Percentiles rank a stretch among this genome's conserved stretches.
These are phyloP conservation scores for Orbilia brochopaga DNA, from an alignment of 2,329 filamentous ascomycete genomes.

Conservation along the genomic window DNA sequence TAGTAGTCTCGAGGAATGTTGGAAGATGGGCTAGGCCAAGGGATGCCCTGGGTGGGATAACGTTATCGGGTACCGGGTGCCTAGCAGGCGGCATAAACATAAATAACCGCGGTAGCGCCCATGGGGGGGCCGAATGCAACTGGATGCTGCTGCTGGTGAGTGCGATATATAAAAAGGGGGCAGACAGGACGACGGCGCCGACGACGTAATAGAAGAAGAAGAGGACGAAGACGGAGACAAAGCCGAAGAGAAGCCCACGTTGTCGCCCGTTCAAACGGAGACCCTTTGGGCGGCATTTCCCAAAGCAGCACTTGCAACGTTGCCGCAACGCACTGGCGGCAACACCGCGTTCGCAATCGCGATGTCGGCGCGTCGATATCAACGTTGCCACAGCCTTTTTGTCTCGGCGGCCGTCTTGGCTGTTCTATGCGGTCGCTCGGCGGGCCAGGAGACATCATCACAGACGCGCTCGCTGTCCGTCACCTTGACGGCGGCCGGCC, in stretches of 20 bases:
- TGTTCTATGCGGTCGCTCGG: not conserved
- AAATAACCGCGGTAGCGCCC: too few relatives aligned
- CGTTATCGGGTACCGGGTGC: too few relatives aligned
- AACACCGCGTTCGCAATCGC: not conserved
- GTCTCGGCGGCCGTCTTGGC: not conserved
- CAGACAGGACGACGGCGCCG: too few relatives aligned
- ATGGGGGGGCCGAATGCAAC: too few relatives aligned
- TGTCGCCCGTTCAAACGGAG: not conserved
- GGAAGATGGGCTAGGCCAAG: too few relatives aligned
- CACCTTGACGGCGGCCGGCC: conserved; percentile 22
- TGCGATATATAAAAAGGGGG: too few relatives aligned
- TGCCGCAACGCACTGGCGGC: not conserved
- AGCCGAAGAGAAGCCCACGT: not conserved
- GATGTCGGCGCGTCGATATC: not conserved
- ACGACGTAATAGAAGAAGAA: too few relatives aligned
- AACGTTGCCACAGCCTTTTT: not conserved
- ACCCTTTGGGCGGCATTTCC: not conserved
- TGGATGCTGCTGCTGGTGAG: too few relatives aligned
- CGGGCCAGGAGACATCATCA: not conserved
- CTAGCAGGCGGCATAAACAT: too few relatives aligned
- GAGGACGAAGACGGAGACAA: not conserved
- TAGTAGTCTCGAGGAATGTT: too few relatives aligned
- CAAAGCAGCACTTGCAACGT: conserved; percentile 7
- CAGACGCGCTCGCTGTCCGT: conserved; percentile 20
- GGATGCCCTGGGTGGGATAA: too few relatives aligned